Conservation (phyloP, 306 rosid species). For the Inga leiocalycina region DNA sequence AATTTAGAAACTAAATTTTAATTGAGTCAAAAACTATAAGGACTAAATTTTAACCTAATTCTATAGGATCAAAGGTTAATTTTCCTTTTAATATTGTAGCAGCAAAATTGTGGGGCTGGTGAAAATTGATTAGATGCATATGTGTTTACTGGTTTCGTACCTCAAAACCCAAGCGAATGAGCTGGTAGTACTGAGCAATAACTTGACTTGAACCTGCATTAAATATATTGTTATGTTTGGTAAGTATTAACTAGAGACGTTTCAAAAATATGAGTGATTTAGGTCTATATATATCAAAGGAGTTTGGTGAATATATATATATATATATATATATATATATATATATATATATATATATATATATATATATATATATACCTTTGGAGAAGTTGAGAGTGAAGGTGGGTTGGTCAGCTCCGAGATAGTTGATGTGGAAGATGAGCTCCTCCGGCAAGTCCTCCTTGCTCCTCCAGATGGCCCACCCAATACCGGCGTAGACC, state of each 20-base stretch:
- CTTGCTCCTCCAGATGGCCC: conserved; percentile 89
- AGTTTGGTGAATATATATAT: neutral
- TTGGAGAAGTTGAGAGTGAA: conserved; percentile 97
- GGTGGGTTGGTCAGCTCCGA: conserved; percentile 93
- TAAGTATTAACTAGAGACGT: neutral
- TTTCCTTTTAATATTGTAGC: neutral
- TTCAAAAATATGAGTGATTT: neutral
- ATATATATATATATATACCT: conserved; percentile 35
- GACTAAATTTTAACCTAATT: no score
- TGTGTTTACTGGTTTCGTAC: neutral
- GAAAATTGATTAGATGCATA: neutral
- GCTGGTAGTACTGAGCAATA: conserved; percentile 92
- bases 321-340: neutral
- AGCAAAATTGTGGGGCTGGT: neutral
- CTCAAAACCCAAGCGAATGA: conserved; percentile 87
- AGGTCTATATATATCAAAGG: neutral
- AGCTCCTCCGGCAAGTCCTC: conserved; percentile 96
- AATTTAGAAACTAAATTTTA: no score
- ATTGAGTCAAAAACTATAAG: no score
- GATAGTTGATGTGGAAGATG: conserved; percentile 93
- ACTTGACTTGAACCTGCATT: conserved; percentile 89
- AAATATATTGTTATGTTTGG: neutral
- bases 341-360: neutral
- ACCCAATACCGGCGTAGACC: conserved; percentile 92
- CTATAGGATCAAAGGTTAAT: no score